These are phyloP conservation scores for Vigna reflexopilosa DNA, from an alignment of 306 rosid genomes.

Conservation along the genomic window DNA sequence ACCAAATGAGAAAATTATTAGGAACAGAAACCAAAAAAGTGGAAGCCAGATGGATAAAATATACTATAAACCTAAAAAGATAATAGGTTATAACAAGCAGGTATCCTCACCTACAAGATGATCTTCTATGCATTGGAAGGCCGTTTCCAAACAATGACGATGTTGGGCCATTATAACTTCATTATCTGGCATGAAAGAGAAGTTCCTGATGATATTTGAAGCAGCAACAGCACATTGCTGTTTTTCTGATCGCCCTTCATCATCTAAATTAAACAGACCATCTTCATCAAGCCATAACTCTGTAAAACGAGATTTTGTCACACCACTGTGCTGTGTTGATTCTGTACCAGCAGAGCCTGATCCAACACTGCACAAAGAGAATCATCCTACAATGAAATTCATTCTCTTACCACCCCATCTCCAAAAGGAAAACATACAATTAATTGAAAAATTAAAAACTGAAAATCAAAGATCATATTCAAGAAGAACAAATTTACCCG, in stretches of 20 bases:
- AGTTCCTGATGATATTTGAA: conserved; percentile 91
- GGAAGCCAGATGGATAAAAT: neutral
- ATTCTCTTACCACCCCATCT: conserved; percentile 17
- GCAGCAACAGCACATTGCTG: conserved; percentile 95
- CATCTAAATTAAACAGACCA: conserved; percentile 88
- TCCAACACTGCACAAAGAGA: conserved; percentile 59
- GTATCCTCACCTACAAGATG: conserved; percentile 63
- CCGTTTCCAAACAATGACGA: conserved; percentile 93
- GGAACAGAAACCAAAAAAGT: neutral
- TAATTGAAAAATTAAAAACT: conserved; percentile 31
- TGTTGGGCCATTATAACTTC: conserved; percentile 92
- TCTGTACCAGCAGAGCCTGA: conserved; percentile 63
- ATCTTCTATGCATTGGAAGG: conserved; percentile 91
- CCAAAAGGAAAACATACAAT: conserved; percentile 16
- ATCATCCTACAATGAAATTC: conserved; percentile 49
- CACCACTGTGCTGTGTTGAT: conserved; percentile 55
- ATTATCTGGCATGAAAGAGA: conserved; percentile 99
- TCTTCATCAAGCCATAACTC: conserved; percentile 93
- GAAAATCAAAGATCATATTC: conserved; percentile 6
- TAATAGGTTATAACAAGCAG: conserved; percentile 12
- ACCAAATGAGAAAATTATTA: neutral
- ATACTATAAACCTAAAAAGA: neutral
- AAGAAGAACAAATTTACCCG: conserved; percentile 59
- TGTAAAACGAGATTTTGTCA: conserved; percentile 63
- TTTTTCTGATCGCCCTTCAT: conserved; percentile 89